Conservation (phyloP, 257 asterid species). For the Solanum chiquidenum region DNA sequence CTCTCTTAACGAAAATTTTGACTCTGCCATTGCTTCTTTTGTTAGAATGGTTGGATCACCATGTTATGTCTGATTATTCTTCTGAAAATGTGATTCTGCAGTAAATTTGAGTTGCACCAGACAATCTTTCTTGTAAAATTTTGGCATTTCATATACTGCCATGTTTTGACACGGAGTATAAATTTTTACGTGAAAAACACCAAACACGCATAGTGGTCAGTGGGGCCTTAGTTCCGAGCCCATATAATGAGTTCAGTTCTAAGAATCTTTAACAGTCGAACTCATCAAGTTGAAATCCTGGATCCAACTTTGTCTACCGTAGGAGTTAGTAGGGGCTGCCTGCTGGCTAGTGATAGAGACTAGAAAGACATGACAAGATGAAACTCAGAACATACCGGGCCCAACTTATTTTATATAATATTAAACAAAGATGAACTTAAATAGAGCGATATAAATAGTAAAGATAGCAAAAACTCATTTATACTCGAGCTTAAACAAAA, state of each 20-base stretch:
- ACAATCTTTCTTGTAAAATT: background rate
- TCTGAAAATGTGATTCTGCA: background rate
- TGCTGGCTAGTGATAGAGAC: background rate
- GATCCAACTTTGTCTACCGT: background rate
- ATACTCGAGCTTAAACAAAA: background rate
- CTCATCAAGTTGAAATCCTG: background rate
- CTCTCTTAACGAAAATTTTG: background rate
- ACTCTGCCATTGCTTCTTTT: background rate
- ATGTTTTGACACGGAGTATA: background rate
- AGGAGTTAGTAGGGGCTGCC: background rate
- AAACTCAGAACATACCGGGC: background rate
- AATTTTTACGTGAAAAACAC: background rate
- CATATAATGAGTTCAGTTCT: background rate
- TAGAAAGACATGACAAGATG: background rate
- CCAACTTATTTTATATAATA: background rate
- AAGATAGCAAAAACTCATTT: background rate
- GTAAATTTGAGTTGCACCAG: background rate
- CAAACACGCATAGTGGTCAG: background rate
- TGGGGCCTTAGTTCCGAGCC: background rate
- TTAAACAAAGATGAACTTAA: background rate
- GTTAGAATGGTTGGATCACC: background rate
- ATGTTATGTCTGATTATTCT: background rate
- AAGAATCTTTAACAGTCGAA: background rate
- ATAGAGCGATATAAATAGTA: background rate
- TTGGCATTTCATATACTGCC: background rate